Evolutionary conservation across 495 filamentous ascomycete genomes (phyloP).

Genomic region (Penicillium desertorum): DNA sequence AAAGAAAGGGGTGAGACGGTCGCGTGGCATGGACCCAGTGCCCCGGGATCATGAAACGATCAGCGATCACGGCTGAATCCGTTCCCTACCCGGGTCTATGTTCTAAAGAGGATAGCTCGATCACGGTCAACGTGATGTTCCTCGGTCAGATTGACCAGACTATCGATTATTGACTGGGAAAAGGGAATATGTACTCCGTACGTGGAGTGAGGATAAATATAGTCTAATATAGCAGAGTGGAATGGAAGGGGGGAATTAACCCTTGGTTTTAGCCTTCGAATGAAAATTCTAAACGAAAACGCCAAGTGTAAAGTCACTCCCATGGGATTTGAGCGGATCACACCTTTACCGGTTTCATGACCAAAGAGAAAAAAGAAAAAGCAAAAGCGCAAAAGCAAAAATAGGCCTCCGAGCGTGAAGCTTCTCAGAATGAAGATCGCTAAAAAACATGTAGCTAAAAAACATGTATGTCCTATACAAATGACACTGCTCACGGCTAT

Average conservation of each 20-base stretch:
- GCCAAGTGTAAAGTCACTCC: background rate
- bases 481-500: slow-evolving; percentile 1
- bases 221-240: background rate
- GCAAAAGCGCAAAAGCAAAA: background rate
- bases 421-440: slow-evolving; percentile 1
- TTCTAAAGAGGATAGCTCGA: slow-evolving; percentile 13
- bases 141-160: slow-evolving; percentile 4
- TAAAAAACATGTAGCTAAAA: too few species aligned
- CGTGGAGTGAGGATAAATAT: background rate
- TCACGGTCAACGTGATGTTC: background rate
- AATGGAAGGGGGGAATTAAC: background rate
- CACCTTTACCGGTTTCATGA: slow-evolving; percentile 12
- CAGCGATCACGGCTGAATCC: slow-evolving; percentile 17
- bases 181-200: background rate
- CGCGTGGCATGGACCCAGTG: slow-evolving; percentile 15
- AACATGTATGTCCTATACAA: background rate
- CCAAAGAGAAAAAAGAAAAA: background rate
- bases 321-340: slow-evolving; percentile 4
- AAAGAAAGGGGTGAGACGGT: slow-evolving; percentile 13
- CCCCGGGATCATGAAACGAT: slow-evolving; percentile 11
- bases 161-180: slow-evolving; percentile 1
- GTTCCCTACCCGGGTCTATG: slow-evolving; percentile 16
- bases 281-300: slow-evolving; percentile 1
- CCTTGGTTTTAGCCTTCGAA: background rate
- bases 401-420: background rate